Evolutionary conservation across 2,329 filamentous ascomycete species (phyloP).

Genomic region (Xylaria sp.): DNA sequence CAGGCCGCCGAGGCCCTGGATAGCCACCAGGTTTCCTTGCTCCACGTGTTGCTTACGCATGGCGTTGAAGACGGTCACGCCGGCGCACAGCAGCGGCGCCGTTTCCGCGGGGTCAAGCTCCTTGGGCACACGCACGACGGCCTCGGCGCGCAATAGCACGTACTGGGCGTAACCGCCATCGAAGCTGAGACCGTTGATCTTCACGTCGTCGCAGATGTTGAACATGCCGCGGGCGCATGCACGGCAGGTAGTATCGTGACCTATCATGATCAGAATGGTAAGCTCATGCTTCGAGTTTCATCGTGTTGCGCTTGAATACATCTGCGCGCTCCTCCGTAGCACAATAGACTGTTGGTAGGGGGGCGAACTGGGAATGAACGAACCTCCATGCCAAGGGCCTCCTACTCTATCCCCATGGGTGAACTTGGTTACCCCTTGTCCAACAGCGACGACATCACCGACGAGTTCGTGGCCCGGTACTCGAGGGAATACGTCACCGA

Average conservation of each 20-base stretch:
- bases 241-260: slow-evolving; percentile 66
- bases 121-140: slow-evolving; percentile 60
- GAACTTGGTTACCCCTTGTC: slow-evolving; percentile 62
- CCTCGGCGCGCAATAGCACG: slow-evolving; percentile 63
- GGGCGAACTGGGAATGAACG: slow-evolving; percentile 28
- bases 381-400: slow-evolving; percentile 70
- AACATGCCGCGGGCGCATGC: slow-evolving; percentile 67
- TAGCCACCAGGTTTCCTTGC: slow-evolving; percentile 58
- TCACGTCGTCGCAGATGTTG: slow-evolving; percentile 69
- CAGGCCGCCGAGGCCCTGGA: slow-evolving; percentile 76
- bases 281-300: too few relatives aligned
- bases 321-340: too few relatives aligned
- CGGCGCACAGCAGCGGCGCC: slow-evolving; percentile 68
- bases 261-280: slow-evolving; percentile 40
- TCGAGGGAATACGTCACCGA: slow-evolving; percentile 64
- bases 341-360: too few relatives aligned
- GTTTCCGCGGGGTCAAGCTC: slow-evolving; percentile 58
- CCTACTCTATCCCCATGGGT: slow-evolving; percentile 71
- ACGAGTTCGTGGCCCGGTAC: slow-evolving; percentile 75
- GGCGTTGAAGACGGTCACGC: slow-evolving; percentile 67
- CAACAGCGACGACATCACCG: slow-evolving; percentile 68
- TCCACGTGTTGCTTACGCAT: slow-evolving; percentile 60
- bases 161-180: slow-evolving; percentile 75
- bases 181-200: slow-evolving; percentile 68
- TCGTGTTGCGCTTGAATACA: too few relatives aligned